Base-by-base conservation (phyloP, 140 eudicot species). In the Bidens hawaiensis region DNA sequence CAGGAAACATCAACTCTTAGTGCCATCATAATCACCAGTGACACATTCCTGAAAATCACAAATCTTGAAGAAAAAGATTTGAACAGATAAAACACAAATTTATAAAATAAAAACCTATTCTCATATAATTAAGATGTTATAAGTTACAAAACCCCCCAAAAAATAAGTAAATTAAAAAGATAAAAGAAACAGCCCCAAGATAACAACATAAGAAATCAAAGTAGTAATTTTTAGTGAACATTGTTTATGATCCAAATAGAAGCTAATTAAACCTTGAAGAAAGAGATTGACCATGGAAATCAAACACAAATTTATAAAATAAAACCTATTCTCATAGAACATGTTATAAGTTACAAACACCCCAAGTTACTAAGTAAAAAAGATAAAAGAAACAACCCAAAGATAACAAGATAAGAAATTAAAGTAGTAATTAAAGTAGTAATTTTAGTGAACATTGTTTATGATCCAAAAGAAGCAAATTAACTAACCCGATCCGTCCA, bases 1-100 rank as follows among this genome's bases (percentile, higher is more conserved):
- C 54, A 47, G 55, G 38, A 73, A 50, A 65, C 48, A 73, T 33
- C 34, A 73, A 68, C 75, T 68, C 70, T 23, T 54, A 68, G 71
- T 54, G n/a, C 52, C 66, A 65, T 66, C 19, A 65, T 16, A 15
- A 36, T 38, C 56, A 59, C n/a, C n/a, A 51, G 51, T 75, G 62
- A 75, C 71, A 68, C 66, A 73, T 53, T 68, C 75, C 67, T 68
- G 62, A 68, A 68, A 58, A 66, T 48, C 62, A 73, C 18, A 73
- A 34, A 57, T 64, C 43, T 64, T 74, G 14, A 52, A 56, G 33
- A 50, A 48, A 47, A 42, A 51, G 22, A 73, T 15, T 59, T 15
- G 34, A 6, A 25, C 24, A 34, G 11, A 19, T 17, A 33, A 19
- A 46, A 54, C n/a, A n/a, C 15, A 14, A 9, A 23, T 17, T 53